A percentile compares a stretch with the other conserved stretches of the same genome.
phyloP scores from a whole-genome alignment of 805 yeast species.

The Suhomyces faveliae region DNA sequence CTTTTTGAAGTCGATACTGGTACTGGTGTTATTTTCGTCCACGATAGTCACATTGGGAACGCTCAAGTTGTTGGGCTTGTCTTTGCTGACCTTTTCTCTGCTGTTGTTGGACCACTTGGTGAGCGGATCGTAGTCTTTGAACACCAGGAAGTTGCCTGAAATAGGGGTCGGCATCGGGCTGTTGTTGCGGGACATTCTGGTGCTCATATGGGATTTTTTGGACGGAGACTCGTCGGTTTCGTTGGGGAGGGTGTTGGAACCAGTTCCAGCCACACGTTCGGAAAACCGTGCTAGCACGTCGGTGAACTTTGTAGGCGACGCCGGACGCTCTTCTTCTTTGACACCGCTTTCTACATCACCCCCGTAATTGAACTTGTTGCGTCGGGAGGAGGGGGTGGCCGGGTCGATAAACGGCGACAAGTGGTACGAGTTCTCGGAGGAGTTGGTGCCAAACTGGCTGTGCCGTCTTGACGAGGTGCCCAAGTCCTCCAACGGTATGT shows the following conservation, averaged over 20 bases:
- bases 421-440: background rate
- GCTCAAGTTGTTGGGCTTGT: slow-evolving; percentile 17
- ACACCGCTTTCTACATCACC: background rate
- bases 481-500: slow-evolving; percentile 18
- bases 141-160: slow-evolving; percentile 8
- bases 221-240: slow-evolving; percentile 1
- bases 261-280: slow-evolving; percentile 37
- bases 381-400: background rate
- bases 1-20: background rate
- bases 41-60: slow-evolving; percentile 17
- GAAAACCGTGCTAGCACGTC: slow-evolving; percentile 28
- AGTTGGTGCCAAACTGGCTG: background rate
- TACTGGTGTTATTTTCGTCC: slow-evolving; percentile 7
- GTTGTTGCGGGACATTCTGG: background rate
- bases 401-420: slow-evolving; percentile 8
- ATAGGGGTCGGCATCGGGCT: slow-evolving; percentile 7
- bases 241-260: slow-evolving; percentile 7
- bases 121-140: slow-evolving; percentile 4
- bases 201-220: background rate
- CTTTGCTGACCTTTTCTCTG: background rate
- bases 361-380: background rate
- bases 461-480: background rate
- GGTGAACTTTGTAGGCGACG: slow-evolving; percentile 23
- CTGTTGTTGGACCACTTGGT: background rate
- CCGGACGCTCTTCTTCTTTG: slow-evolving; percentile 7